These are phyloP conservation scores for Cupressus sempervirens DNA, from an alignment of 75 land plant species.

Conservation along the genomic window DNA sequence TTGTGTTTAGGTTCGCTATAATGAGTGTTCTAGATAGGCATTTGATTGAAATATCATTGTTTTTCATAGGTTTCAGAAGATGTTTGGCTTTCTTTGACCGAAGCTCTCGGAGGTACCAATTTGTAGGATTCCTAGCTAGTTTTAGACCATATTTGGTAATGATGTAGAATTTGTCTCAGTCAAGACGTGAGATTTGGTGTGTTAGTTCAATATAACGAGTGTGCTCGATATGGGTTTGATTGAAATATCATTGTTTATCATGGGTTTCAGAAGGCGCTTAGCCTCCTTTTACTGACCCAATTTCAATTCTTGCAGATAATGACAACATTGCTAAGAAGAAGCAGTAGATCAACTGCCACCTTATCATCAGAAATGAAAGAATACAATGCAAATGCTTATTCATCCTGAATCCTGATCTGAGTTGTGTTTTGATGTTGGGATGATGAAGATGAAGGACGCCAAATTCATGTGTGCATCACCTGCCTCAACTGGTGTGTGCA, in stretches of 20 bases:
- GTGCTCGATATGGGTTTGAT: background rate
- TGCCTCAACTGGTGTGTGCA: constrained; percentile 33
- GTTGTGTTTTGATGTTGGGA: background rate
- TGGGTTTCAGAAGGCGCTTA: background rate
- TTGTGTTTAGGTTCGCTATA: too few relatives aligned
- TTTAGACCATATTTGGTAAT: background rate
- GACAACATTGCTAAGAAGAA: background rate
- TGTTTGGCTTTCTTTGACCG: background rate
- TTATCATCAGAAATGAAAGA: background rate
- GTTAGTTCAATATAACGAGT: background rate
- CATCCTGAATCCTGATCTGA: background rate
- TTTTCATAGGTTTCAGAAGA: too few relatives aligned
- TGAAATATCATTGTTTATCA: background rate
- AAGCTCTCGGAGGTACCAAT: background rate
- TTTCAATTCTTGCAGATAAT: background rate
- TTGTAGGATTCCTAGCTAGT: too few relatives aligned
- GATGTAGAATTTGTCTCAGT: background rate
- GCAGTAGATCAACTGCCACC: background rate
- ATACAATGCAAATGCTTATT: background rate
- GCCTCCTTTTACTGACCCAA: background rate
- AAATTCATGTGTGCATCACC: constrained; percentile 23
- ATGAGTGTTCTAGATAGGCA: too few relatives aligned
- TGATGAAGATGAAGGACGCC: background rate
- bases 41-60: too few relatives aligned
- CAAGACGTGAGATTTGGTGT: background rate